Evolutionary conservation across 2,329 filamentous ascomycete species (phyloP), one percentile per base, ranked within the genome.

Genomic region (Cryoendolithus antarcticus): DNA sequence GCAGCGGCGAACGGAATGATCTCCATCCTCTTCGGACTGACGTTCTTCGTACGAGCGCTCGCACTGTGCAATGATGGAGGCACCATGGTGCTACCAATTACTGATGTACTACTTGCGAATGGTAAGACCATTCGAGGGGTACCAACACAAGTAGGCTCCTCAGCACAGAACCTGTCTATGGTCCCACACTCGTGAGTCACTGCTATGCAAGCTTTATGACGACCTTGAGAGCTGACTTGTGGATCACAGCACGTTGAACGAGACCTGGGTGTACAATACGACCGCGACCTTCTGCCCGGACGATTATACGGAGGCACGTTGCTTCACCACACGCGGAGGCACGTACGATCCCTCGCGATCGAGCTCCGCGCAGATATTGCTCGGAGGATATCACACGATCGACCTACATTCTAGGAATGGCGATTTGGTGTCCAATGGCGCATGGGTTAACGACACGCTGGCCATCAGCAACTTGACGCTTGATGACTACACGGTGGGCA

Each of bases 231-330:
- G 12, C 37, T 34, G 15, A 28, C 15, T 15, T 35, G n/a, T 24
- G 13, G 28, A 11, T 10, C 15, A 10, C 30, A 35, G 31, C n/a
- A 13, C 28, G 11, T 30, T 47, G 15, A 47, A 47, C 35, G 38
- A 46, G 21, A 49, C 45, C 9, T 49, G 46, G 45, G 33, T 41
- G 3, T 50, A 50, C 36, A 47, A 50, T 28, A 21, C 35, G 10
- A 44, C 40, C 3, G 37, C 43, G 0, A 12, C 40, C 4, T 43
- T 42, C 37, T 48, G 44, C 40, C 35, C 39, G 28, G 34, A 43
- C 30, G 28, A 40, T 5, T 19, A 31, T n/a, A 42, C 38, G 6
- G 15, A 27, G 10, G 10, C 29, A 4, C 29, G 34, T 9, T 50
- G 48, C 29, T 2, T 38, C 3, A 50, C 44, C 11, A 21, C 32